Conservation (phyloP, 2,329 filamentous ascomycete species). For the Lasiodiplodia sp. region DNA sequence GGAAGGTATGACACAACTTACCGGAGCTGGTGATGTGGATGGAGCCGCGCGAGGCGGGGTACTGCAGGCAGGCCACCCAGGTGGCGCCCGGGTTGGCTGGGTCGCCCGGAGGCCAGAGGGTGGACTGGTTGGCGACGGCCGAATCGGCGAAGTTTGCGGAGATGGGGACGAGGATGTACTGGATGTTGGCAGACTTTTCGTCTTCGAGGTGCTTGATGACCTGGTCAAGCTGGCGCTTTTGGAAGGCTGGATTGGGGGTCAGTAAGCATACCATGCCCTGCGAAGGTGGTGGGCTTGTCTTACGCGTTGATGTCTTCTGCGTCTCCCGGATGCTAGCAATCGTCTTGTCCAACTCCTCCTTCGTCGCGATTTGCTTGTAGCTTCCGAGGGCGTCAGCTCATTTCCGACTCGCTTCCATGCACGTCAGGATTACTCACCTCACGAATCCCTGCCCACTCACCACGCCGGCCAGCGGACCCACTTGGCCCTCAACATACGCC, state of each 20-base stretch:
- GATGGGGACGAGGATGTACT: slow-evolving; percentile 15
- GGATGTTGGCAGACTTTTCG: slow-evolving; percentile 17
- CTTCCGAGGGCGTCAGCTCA: slow-evolving; percentile 9
- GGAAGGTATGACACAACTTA: neutral
- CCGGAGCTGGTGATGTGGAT: slow-evolving; percentile 6
- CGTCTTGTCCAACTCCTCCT: slow-evolving; percentile 13
- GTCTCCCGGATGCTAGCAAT: slow-evolving; percentile 23
- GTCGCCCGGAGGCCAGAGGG: neutral
- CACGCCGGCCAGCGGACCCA: slow-evolving; percentile 15
- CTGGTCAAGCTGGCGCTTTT: slow-evolving; percentile 28
- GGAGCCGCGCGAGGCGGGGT: slow-evolving; percentile 13
- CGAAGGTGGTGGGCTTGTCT: neutral
- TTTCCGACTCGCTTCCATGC: neutral
- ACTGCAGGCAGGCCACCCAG: slow-evolving; percentile 11
- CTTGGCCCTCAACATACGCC: neutral
- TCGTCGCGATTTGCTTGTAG: slow-evolving; percentile 21
- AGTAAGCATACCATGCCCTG: neutral
- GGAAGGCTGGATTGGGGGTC: neutral
- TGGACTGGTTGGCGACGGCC: neutral
- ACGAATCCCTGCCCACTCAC: slow-evolving; percentile 30
- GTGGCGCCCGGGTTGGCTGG: neutral
- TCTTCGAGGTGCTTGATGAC: slow-evolving; percentile 28
- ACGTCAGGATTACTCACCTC: neutral
- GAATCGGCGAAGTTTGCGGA: neutral
- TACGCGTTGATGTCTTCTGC: slow-evolving; percentile 18